Evolutionary conservation across 352 stramenopile species (phyloP).

Genomic region (Thalassiosira sp.): DNA sequence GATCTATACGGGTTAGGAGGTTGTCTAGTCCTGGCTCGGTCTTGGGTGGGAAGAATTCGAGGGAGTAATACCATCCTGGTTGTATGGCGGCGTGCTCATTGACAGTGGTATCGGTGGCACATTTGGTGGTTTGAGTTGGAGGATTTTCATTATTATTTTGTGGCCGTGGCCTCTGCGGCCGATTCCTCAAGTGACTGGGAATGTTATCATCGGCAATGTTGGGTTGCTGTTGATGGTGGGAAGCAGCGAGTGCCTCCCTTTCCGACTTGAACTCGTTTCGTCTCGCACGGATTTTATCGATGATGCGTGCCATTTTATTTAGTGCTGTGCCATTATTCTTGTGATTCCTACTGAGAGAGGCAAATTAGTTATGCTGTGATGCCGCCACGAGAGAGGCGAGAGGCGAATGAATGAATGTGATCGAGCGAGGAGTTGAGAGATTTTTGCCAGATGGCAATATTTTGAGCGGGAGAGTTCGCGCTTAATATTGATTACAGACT

Average conservation of each 20-base stretch:
- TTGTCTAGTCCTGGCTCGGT: slow-evolving; percentile 89
- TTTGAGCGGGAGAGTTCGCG: not conserved
- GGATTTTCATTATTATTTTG: not conserved
- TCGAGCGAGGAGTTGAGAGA: too few species aligned
- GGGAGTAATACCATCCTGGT: slow-evolving; percentile 84
- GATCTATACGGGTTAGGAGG: slow-evolving; percentile 93
- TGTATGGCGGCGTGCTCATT: not conserved
- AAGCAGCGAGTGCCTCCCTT: not conserved
- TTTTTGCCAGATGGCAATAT: not conserved
- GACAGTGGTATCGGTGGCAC: not conserved
- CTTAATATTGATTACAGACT: too few species aligned
- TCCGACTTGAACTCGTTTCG: slow-evolving; percentile 28
- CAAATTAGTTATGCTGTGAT: too few species aligned
- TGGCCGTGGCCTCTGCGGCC: not conserved
- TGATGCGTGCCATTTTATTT: slow-evolving; percentile 53
- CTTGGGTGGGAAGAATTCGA: slow-evolving; percentile 98
- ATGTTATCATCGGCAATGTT: slow-evolving; percentile 2
- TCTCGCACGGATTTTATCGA: slow-evolving; percentile 48
- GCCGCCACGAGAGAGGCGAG: too few species aligned
- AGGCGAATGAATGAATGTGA: too few species aligned
- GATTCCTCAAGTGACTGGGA: slow-evolving; percentile 11
- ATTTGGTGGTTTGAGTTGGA: slow-evolving; percentile 1
- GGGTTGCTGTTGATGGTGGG: not conserved
- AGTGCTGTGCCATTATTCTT: too few species aligned
- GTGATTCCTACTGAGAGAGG: too few species aligned